phyloP scores from a whole-genome alignment of 768 basidiomycete genomes.

The Mycena haematopus region DNA sequence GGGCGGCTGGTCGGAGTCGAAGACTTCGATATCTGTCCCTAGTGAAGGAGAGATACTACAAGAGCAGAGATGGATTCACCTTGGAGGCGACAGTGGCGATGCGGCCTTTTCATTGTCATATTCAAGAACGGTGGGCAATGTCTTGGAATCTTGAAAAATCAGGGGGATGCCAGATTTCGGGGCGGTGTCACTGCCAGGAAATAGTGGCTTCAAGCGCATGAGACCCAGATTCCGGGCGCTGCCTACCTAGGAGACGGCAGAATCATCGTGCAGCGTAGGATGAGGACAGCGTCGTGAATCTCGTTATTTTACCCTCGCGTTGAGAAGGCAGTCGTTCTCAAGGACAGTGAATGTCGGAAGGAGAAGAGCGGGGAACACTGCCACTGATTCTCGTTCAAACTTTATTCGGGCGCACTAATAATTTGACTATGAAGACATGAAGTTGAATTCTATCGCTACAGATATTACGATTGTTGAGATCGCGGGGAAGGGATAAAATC shows the following conservation, averaged over 20 bases:
- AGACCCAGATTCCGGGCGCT: slow-evolving; percentile 15
- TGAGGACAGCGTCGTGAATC: no score
- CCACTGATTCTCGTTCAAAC: slow-evolving; percentile 2
- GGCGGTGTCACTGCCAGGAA: slow-evolving; percentile 7
- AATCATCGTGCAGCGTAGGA: slow-evolving; percentile 29
- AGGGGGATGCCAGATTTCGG: slow-evolving; percentile 16
- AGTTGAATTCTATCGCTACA: slow-evolving; percentile 32
- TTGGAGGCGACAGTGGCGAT: slow-evolving; percentile 15
- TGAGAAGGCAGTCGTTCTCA: no score
- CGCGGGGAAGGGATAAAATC: slow-evolving; percentile 28
- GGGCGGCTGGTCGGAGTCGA: slow-evolving; percentile 36
- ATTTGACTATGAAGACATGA: not conserved
- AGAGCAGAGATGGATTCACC: not conserved
- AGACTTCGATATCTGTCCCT: slow-evolving; percentile 36
- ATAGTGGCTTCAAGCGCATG: slow-evolving; percentile 12
- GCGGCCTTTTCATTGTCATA: not conserved
- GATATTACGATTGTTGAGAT: slow-evolving; percentile 22
- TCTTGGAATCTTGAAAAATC: slow-evolving; percentile 11
- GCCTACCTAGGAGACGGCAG: slow-evolving; percentile 33
- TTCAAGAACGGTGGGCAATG: slow-evolving; percentile 4
- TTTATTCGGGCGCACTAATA: not conserved
- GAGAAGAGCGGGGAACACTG: not conserved
- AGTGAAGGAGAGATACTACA: not conserved
- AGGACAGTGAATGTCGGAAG: not conserved
- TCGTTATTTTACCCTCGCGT: no score